A percentile compares a stretch with the other conserved stretches of the same genome.
phyloP scores from a whole-genome alignment of 805 yeast genomes.

The Zygoascus bituminiphila region DNA sequence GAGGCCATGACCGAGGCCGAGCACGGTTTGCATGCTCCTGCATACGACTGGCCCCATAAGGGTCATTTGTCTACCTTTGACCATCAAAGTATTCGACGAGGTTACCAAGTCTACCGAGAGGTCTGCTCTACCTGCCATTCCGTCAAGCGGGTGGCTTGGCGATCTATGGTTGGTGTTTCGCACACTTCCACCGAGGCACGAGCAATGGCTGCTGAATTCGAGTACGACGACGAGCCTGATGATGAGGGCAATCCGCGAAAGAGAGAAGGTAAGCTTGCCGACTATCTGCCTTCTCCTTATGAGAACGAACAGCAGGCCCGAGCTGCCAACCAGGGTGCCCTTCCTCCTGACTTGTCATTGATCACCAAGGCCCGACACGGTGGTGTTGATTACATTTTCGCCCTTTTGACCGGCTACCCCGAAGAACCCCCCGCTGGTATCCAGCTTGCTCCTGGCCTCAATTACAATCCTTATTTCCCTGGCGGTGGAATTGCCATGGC shows the following conservation, averaged over 20 bases:
- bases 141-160: constrained; percentile 94
- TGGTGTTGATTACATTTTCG: constrained; percentile 89
- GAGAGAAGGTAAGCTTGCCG: constrained; percentile 98
- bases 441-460: constrained; percentile 81
- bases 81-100: constrained; percentile 95
- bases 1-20: constrained; percentile 98
- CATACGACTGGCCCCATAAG: constrained; percentile 85
- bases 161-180: constrained; percentile 94
- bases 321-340: constrained; percentile 98
- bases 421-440: constrained; percentile 99
- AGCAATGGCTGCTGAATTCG: constrained; percentile 91
- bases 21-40: constrained; percentile 96
- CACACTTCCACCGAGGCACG: constrained; percentile 86
- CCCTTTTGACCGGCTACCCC: constrained; percentile 96
- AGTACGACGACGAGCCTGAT: constrained; percentile 94
- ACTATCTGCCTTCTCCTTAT: constrained; percentile 89
- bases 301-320: constrained; percentile 98
- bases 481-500: constrained; percentile 99
- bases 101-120: constrained; percentile 97
- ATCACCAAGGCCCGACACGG: constrained; percentile 99
- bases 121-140: constrained; percentile 99
- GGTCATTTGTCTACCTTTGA: constrained; percentile 83
- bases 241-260: constrained; percentile 95
- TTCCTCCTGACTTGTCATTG: constrained; percentile 95
- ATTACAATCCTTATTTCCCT: constrained; percentile 99